A percentile compares a stretch with the other conserved stretches of the same genome.
Evolutionary conservation across 2,329 filamentous ascomycete genomes (phyloP).

Genomic region (Akanthomyces muscarius): DNA sequence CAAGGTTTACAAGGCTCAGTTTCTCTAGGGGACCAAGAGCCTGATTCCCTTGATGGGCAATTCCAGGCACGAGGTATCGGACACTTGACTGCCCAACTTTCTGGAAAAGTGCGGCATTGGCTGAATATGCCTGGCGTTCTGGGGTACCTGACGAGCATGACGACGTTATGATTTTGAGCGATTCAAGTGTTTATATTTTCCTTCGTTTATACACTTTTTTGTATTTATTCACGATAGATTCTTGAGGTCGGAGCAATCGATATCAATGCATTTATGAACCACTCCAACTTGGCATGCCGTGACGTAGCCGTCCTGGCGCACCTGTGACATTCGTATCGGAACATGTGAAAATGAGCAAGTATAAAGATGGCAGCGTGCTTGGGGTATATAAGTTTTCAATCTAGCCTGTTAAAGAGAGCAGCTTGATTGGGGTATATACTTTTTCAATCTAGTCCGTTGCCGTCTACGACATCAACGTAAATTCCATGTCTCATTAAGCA

Average conservation of each 20-base stretch:
- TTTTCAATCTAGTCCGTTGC: not conserved
- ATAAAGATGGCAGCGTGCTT: too few relatives aligned
- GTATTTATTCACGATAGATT: constrained; percentile 10
- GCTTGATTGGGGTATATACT: too few relatives aligned
- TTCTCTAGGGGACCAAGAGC: constrained; percentile 1
- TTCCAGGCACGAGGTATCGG: not conserved
- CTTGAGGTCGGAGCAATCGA: not conserved
- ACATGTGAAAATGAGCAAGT: too few relatives aligned
- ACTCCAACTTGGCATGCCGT: not conserved
- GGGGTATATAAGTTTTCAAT: too few relatives aligned
- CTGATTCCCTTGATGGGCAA: constrained; percentile 3
- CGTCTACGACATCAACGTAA: not conserved
- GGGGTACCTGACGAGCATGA: not conserved
- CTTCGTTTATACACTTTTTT: not conserved
- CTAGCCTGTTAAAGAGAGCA: too few relatives aligned
- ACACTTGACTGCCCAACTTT: not conserved
- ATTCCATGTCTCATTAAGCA: too few relatives aligned
- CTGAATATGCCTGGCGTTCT: not conserved
- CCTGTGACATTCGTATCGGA: too few relatives aligned
- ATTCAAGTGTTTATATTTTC: constrained; percentile 6
- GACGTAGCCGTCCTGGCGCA: too few relatives aligned
- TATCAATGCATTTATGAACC: constrained; percentile 10
- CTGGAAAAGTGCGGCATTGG: not conserved
- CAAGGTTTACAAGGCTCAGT: constrained; percentile 49
- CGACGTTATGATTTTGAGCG: not conserved